These are phyloP conservation scores for Fusarium fujikuroi DNA, from an alignment of 2,329 filamentous ascomycete species.

Conservation along the genomic window DNA sequence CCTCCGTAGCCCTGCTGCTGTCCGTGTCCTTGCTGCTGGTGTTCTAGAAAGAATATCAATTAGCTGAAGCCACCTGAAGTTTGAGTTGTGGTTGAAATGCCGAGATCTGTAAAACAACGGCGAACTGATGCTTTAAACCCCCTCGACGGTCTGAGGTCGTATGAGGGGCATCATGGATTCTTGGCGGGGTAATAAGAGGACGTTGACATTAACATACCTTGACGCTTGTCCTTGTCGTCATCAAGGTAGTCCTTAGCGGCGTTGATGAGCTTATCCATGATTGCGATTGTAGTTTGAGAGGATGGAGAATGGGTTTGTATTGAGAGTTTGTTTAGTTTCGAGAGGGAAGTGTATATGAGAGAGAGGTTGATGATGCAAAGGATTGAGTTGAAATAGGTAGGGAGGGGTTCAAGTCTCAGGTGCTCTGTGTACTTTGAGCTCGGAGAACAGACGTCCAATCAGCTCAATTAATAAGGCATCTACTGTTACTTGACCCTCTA, in stretches of 20 bases:
- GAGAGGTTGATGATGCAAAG: constrained; percentile 21
- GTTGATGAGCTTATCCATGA: constrained; percentile 54
- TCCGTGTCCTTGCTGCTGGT: constrained; percentile 19
- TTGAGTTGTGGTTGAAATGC: background rate
- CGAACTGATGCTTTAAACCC: background rate
- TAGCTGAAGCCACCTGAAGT: background rate
- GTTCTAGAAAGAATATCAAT: constrained; percentile 10
- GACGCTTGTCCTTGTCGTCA: constrained; percentile 44
- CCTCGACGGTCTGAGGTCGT: background rate
- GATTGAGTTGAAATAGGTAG: constrained; percentile 15
- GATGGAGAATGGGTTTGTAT: background rate
- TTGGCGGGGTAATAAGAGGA: constrained; percentile 39
- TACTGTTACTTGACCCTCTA: background rate
- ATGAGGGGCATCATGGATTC: constrained; percentile 32
- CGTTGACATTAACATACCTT: constrained; percentile 30
- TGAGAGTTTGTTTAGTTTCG: background rate
- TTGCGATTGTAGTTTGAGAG: constrained; percentile 11
- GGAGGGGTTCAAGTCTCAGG: constrained; percentile 26
- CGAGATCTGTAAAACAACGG: background rate
- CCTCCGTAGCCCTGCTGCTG: constrained; percentile 19
- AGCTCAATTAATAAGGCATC: background rate
- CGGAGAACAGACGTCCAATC: background rate
- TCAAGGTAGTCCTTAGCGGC: constrained; percentile 53
- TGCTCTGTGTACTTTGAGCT: background rate
- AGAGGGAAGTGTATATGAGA: background rate